phyloP scores from a whole-genome alignment of 495 filamentous ascomycete species.

The Neurospora sp. region DNA sequence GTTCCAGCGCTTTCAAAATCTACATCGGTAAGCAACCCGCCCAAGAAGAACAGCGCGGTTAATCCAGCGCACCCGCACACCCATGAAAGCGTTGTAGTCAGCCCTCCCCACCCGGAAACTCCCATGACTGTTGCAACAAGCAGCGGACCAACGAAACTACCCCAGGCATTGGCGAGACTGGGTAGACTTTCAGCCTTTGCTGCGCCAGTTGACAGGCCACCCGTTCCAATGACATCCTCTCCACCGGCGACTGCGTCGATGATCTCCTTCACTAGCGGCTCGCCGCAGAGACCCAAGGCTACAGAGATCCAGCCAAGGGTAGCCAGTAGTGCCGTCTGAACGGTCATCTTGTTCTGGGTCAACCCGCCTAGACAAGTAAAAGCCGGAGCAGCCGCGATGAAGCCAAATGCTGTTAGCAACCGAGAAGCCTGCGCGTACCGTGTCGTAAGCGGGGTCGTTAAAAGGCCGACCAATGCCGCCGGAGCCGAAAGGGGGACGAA shows the following conservation, averaged over 20 bases:
- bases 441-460: slow-evolving; percentile 7
- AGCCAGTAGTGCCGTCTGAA: slow-evolving; percentile 4
- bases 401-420: slow-evolving; percentile 12
- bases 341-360: background rate
- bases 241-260: background rate
- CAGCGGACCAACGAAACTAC: slow-evolving; percentile 18
- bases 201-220: slow-evolving; percentile 1
- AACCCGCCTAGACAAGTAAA: slow-evolving; percentile 11
- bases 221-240: background rate
- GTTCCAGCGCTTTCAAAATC: background rate
- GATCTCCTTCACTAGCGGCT: slow-evolving; percentile 17
- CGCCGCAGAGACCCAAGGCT: slow-evolving; percentile 15
- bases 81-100: slow-evolving; percentile 9
- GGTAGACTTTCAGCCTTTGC: slow-evolving; percentile 13
- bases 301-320: slow-evolving; percentile 14
- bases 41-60: slow-evolving; percentile 14
- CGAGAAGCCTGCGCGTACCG: slow-evolving; percentile 12
- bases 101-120: slow-evolving; percentile 13
- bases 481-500: slow-evolving; percentile 18
- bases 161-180: slow-evolving; percentile 17
- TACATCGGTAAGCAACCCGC: slow-evolving; percentile 17
- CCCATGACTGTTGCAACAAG: slow-evolving; percentile 11
- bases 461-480: slow-evolving; percentile 10
- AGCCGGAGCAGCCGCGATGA: slow-evolving; percentile 12
- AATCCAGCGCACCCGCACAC: slow-evolving; percentile 9